Evolutionary conservation across 805 yeast genomes (phyloP).

Genomic region (Metschnikowia dekortorum): DNA sequence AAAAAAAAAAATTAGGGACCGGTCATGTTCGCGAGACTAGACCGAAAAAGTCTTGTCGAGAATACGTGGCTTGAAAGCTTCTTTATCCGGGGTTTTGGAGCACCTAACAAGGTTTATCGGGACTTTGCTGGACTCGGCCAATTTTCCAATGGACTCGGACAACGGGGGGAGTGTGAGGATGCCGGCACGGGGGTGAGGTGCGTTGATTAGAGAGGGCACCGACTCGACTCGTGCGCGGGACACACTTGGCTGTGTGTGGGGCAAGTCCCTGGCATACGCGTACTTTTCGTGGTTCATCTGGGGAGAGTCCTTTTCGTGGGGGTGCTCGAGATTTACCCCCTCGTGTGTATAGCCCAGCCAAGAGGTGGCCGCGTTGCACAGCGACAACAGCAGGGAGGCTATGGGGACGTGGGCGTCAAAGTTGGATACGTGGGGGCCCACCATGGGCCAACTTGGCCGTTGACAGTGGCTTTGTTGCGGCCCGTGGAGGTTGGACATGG

Average conservation of each 20-base stretch:
- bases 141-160: not conserved
- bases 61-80: conserved; percentile 1
- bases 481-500: not conserved
- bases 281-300: not conserved
- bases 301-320: not conserved
- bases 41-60: conserved; percentile 4
- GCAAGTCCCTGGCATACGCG: not conserved
- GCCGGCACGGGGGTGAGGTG: not conserved
- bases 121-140: not conserved
- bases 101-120: not conserved
- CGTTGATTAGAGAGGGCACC: not conserved
- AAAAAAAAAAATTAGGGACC: not conserved
- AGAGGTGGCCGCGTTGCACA: not conserved
- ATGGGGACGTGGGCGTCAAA: not conserved
- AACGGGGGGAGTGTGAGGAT: conserved; percentile 3
- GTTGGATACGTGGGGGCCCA: not conserved
- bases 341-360: not conserved
- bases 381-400: not conserved
- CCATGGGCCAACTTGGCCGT: not conserved
- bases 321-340: not conserved
- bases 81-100: conserved; percentile 2
- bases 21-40: not conserved
- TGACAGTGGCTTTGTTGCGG: not conserved
- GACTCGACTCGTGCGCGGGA: not conserved
- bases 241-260: not conserved